phyloP scores from a whole-genome alignment of 164 flowering plant genomes.

The Brasenia schreberi region DNA sequence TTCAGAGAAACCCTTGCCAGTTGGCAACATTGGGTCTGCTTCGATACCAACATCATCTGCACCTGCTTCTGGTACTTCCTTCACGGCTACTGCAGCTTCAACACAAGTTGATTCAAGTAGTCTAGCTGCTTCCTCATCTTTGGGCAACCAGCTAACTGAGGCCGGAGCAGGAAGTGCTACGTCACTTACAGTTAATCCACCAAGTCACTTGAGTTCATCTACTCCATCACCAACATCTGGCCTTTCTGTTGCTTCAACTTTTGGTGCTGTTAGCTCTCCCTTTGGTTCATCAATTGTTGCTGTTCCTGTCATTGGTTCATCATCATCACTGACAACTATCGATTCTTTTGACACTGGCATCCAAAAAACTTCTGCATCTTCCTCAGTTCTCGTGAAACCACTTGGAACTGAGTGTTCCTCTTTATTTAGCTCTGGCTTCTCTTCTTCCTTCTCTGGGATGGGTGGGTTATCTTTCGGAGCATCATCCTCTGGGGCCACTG shows the following conservation, averaged over 20 bases:
- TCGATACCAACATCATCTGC: background rate
- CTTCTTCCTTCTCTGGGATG: slow-evolving; percentile 18
- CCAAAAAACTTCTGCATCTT: background rate
- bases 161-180: slow-evolving; percentile 11
- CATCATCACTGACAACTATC: slow-evolving; percentile 14
- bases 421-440: slow-evolving; percentile 20
- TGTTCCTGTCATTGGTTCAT: slow-evolving; percentile 24
- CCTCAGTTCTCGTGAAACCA: background rate
- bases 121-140: slow-evolving; percentile 9
- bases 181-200: slow-evolving; percentile 16
- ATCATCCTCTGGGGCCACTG: slow-evolving; percentile 21
- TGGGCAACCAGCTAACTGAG: slow-evolving; percentile 20
- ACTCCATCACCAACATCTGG: slow-evolving; percentile 31
- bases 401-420: slow-evolving; percentile 2
- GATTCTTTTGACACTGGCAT: background rate
- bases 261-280: slow-evolving; percentile 21
- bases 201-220: slow-evolving; percentile 38
- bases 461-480: slow-evolving; percentile 37
- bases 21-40: background rate
- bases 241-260: slow-evolving; percentile 20
- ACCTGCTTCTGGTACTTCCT: background rate
- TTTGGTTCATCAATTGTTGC: slow-evolving; percentile 32
- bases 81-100: background rate
- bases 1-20: background rate
- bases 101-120: no score